Evolutionary conservation across 805 yeast genomes (phyloP).

Genomic region (Barnettozyma vustinii): DNA sequence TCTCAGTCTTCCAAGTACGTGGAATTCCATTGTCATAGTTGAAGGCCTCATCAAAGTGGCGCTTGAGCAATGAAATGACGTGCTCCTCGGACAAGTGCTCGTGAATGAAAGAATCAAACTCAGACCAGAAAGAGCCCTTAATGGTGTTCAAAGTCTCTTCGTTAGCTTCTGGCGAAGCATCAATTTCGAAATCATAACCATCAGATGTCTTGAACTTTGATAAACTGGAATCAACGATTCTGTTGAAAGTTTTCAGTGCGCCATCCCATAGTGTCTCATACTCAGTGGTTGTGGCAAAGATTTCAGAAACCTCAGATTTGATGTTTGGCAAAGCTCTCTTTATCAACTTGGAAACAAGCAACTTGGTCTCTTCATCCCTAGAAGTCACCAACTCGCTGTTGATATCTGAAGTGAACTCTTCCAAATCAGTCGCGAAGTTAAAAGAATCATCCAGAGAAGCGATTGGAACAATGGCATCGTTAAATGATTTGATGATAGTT

Average conservation of each 20-base stretch:
- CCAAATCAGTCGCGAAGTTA: constrained; percentile 29
- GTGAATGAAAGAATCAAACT: constrained; percentile 51
- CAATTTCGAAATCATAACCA: constrained; percentile 60
- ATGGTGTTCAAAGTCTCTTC: constrained; percentile 37
- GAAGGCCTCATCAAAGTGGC: constrained; percentile 76
- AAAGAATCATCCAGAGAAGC: constrained; percentile 21
- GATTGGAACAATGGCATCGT: constrained; percentile 13
- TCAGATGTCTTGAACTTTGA: constrained; percentile 25
- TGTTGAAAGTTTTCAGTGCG: constrained; percentile 40
- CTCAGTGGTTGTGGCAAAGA: constrained; percentile 41
- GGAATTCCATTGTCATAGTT: constrained; percentile 86
- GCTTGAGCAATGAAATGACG: constrained; percentile 61
- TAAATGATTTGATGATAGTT: constrained; percentile 15
- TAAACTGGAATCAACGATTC: constrained; percentile 27
- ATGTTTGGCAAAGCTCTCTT: constrained; percentile 44
- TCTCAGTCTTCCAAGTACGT: constrained; percentile 66
- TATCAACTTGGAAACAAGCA: constrained; percentile 35
- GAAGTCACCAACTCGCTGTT: constrained; percentile 23
- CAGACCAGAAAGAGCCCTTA: constrained; percentile 57
- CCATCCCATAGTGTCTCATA: constrained; percentile 54
- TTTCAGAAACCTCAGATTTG: constrained; percentile 44
- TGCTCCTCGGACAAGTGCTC: constrained; percentile 63
- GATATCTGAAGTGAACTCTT: constrained; percentile 25
- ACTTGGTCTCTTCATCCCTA: constrained; percentile 22
- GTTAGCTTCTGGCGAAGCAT: constrained; percentile 43